These are phyloP conservation scores for Brassica carinata DNA, from an alignment of 345 rosid species.

Conservation along the genomic window DNA sequence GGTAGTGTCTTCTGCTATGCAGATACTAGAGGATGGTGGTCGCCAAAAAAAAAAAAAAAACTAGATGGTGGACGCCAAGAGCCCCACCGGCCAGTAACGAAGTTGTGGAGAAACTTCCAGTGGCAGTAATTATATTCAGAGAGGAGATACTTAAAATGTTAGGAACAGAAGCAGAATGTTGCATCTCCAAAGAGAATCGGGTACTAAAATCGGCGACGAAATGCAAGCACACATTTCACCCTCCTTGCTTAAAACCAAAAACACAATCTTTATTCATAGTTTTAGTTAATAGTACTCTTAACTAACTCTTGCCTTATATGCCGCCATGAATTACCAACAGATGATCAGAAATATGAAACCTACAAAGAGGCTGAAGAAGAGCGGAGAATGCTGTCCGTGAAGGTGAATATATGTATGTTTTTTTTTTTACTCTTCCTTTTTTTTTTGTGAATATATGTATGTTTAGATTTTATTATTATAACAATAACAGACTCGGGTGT, in stretches of 20 bases:
- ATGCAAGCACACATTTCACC: slow-evolving; percentile 95
- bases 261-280: not conserved
- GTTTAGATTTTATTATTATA: not conserved
- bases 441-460: slow-evolving; percentile 72
- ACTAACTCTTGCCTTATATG: slow-evolving; percentile 95
- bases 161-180: slow-evolving; percentile 74
- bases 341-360: slow-evolving; percentile 85
- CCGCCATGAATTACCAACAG: slow-evolving; percentile 80
- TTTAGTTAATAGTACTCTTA: not conserved
- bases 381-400: slow-evolving; percentile 87
- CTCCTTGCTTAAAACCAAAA: slow-evolving; percentile 60
- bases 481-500: not conserved
- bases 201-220: slow-evolving; percentile 54
- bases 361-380: slow-evolving; percentile 90
- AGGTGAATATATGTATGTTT: slow-evolving; percentile 90
- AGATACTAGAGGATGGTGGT: no score
- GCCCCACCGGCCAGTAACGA: slow-evolving; percentile 96
- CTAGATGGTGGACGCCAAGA: slow-evolving; percentile 52
- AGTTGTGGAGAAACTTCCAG: slow-evolving; percentile 85
- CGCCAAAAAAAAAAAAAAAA: no score
- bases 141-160: slow-evolving; percentile 65
- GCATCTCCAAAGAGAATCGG: slow-evolving; percentile 84
- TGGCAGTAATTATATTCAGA: slow-evolving; percentile 50
- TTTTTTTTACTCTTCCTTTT: slow-evolving; percentile 6
- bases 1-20: no score